Evolutionary conservation across 345 rosid species (phyloP).

Genomic region (Brassica juncea): DNA sequence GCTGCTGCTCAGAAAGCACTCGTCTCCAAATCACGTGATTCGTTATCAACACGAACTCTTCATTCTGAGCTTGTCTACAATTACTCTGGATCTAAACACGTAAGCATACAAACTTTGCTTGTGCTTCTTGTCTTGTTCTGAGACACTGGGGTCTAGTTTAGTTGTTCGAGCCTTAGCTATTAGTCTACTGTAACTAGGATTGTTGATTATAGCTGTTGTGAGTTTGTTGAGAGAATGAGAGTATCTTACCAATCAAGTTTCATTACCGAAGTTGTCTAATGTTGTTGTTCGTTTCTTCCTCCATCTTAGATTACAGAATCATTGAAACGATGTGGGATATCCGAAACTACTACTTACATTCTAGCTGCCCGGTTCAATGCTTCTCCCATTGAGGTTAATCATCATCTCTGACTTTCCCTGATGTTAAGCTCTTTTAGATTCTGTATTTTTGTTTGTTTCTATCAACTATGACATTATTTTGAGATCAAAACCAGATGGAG

Average conservation of each 20-base stretch:
- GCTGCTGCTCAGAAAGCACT: conserved; percentile 90
- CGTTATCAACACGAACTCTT: conserved; percentile 78
- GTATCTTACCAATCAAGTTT: not conserved
- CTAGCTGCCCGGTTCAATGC: conserved; percentile 81
- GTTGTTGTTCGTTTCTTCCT: not conserved
- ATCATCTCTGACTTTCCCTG: conserved; percentile 18
- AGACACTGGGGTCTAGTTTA: not conserved
- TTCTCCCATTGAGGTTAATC: conserved; percentile 60
- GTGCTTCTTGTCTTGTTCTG: not conserved
- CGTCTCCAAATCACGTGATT: conserved; percentile 66
- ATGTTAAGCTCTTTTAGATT: not conserved
- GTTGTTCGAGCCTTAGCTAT: conserved; percentile 1
- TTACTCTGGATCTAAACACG: conserved; percentile 91
- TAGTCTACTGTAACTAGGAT: not conserved
- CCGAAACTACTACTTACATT: conserved; percentile 62
- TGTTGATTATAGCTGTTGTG: not conserved
- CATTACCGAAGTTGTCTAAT: not conserved
- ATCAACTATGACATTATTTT: not conserved
- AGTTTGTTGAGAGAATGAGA: conserved; percentile 1
- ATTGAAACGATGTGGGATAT: conserved; percentile 83
- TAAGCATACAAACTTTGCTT: conserved; percentile 33
- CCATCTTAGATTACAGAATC: conserved; percentile 75
- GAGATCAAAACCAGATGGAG: conserved; percentile 54
- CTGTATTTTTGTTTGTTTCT: not conserved
- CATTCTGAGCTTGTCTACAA: conserved; percentile 94